Percentiles rank a stretch among this genome's conserved stretches.
Evolutionary conservation across 2,329 filamentous ascomycete species (phyloP).

Genomic region (Xylaria sp.): DNA sequence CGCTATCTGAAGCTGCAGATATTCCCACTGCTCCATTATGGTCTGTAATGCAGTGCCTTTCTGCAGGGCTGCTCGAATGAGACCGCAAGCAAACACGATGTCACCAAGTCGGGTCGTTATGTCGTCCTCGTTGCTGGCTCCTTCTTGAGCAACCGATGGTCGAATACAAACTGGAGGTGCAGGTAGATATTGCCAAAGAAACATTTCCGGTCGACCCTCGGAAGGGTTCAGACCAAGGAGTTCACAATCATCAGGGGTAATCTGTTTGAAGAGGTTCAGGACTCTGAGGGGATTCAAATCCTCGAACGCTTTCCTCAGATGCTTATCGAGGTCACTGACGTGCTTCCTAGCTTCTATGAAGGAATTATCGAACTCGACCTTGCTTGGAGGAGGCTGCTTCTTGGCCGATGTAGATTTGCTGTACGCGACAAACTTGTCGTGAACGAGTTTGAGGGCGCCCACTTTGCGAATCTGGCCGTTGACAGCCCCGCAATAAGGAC

Average conservation of each 20-base stretch:
- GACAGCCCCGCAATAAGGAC: constrained; percentile 81
- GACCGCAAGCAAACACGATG: constrained; percentile 90
- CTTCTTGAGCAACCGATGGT: constrained; percentile 93
- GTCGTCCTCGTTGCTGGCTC: constrained; percentile 94
- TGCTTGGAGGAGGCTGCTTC: constrained; percentile 84
- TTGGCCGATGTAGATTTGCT: constrained; percentile 88
- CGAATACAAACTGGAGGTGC: constrained; percentile 94
- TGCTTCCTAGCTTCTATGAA: constrained; percentile 82
- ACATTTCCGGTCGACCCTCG: constrained; percentile 93
- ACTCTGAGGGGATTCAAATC: constrained; percentile 91
- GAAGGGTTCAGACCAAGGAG: constrained; percentile 87
- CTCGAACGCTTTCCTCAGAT: constrained; percentile 91
- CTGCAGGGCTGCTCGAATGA: constrained; percentile 83
- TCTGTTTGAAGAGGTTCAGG: constrained; percentile 89
- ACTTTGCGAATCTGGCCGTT: constrained; percentile 95
- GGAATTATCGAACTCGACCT: constrained; percentile 85
- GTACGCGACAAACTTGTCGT: constrained; percentile 90
- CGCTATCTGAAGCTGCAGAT: constrained; percentile 91
- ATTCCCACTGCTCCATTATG: constrained; percentile 99
- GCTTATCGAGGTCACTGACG: constrained; percentile 87
- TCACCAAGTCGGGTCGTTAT: constrained; percentile 97
- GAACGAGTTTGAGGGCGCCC: constrained; percentile 90
- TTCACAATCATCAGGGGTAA: constrained; percentile 87
- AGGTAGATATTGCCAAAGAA: constrained; percentile 96
- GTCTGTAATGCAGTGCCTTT: constrained; percentile 87